These are phyloP conservation scores for Tolypocladium endophyticum DNA, from an alignment of 2,329 filamentous ascomycete species.

Conservation along the genomic window DNA sequence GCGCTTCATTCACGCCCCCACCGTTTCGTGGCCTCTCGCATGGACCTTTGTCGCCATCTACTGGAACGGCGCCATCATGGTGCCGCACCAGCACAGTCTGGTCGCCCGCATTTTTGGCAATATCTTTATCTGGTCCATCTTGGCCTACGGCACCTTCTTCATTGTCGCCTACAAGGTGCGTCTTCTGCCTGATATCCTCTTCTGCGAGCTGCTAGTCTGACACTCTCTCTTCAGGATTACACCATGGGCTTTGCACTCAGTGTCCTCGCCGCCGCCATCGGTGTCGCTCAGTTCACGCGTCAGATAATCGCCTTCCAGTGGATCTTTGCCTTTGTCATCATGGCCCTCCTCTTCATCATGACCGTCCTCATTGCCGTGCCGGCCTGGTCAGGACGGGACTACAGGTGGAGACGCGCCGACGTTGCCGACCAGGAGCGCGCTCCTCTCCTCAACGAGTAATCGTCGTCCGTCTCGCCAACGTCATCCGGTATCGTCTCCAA, in stretches of 20 bases:
- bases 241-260: slow-evolving; percentile 73
- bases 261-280: slow-evolving; percentile 62
- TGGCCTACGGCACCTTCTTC: slow-evolving; percentile 69
- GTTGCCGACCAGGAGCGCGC: slow-evolving; percentile 46
- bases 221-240: slow-evolving; percentile 39
- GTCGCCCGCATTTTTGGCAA: slow-evolving; percentile 75
- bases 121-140: slow-evolving; percentile 76
- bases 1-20: slow-evolving; percentile 64
- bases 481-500: neutral
- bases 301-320: slow-evolving; percentile 74
- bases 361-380: slow-evolving; percentile 57
- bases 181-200: neutral
- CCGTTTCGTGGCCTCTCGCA: slow-evolving; percentile 64
- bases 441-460: slow-evolving; percentile 43
- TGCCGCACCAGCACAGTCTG: slow-evolving; percentile 55
- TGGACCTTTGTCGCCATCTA: slow-evolving; percentile 83
- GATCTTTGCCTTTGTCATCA: slow-evolving; percentile 85
- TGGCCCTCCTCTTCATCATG: slow-evolving; percentile 60
- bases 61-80: slow-evolving; percentile 79
- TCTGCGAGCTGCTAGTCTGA: slow-evolving; percentile 3
- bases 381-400: slow-evolving; percentile 47
- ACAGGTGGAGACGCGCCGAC: slow-evolving; percentile 34
- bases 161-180: slow-evolving; percentile 59
- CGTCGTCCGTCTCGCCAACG: neutral
- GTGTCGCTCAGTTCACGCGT: slow-evolving; percentile 64